Conservation (phyloP, 2,329 filamentous ascomycete species). For the Aspergillus sojae region DNA sequence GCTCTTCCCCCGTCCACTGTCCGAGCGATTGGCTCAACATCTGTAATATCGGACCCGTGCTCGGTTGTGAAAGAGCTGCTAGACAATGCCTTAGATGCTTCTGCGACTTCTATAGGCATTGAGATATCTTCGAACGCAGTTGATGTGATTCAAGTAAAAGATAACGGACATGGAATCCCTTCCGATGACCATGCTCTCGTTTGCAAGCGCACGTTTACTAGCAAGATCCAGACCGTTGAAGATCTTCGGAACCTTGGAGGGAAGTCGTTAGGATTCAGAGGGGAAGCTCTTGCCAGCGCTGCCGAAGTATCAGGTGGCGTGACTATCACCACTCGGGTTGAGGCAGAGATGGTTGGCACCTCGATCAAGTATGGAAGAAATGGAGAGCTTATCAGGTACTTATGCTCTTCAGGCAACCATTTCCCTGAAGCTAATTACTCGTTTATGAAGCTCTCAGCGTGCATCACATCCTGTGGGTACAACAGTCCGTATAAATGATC, state of each 20-base stretch:
- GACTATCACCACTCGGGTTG: slow-evolving; percentile 58
- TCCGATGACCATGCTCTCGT: slow-evolving; percentile 57
- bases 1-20: slow-evolving; percentile 47
- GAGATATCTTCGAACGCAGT: slow-evolving; percentile 63
- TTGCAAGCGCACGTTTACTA: slow-evolving; percentile 63
- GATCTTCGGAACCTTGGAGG: slow-evolving; percentile 60
- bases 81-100: slow-evolving; percentile 68
- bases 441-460: slow-evolving; percentile 32
- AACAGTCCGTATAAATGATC: slow-evolving; percentile 58
- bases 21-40: slow-evolving; percentile 58
- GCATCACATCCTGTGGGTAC: slow-evolving; percentile 63
- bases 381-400: slow-evolving; percentile 53
- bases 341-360: slow-evolving; percentile 58
- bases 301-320: slow-evolving; percentile 60
- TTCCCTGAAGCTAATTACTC: not conserved
- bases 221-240: slow-evolving; percentile 62
- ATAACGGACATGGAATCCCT: slow-evolving; percentile 65
- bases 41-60: slow-evolving; percentile 59
- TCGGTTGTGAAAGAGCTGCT: slow-evolving; percentile 67
- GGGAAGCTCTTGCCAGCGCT: slow-evolving; percentile 65
- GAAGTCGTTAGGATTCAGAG: slow-evolving; percentile 64
- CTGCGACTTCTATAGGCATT: slow-evolving; percentile 59
- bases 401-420: not conserved
- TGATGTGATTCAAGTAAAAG: slow-evolving; percentile 64
- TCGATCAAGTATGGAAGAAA: slow-evolving; percentile 54